Conservation (phyloP, 768 basidiomycete genomes). For the Podaxis rugospora region DNA sequence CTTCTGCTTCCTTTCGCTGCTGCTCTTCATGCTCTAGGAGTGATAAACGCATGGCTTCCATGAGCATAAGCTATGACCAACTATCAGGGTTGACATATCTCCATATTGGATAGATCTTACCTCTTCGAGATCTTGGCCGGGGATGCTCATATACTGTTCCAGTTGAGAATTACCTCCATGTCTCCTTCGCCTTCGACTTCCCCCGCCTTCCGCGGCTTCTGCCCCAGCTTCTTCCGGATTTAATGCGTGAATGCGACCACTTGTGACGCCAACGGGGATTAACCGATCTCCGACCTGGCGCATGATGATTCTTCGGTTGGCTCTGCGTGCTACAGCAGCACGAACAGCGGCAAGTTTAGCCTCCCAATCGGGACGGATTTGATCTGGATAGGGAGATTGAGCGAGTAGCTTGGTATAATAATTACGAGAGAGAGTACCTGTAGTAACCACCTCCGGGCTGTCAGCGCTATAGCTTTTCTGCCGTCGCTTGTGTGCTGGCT, state of each 20-base stretch:
- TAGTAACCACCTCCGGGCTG: conserved; percentile 87
- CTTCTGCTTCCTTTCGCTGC: conserved; percentile 70
- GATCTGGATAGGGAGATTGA: conserved; percentile 48
- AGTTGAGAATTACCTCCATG: conserved; percentile 52
- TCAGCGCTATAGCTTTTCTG: conserved; percentile 88
- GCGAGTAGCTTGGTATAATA: neutral
- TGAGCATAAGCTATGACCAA: conserved; percentile 79
- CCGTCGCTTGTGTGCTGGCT: conserved; percentile 61
- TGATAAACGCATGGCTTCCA: conserved; percentile 98
- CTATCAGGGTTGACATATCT: neutral
- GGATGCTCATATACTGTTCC: conserved; percentile 69
- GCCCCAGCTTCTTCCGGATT: conserved; percentile 54
- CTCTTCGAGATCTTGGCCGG: conserved; percentile 91
- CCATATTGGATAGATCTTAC: conserved; percentile 36
- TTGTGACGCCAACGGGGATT: conserved; percentile 94
- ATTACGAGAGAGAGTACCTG: conserved; percentile 42
- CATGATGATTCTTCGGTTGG: conserved; percentile 96
- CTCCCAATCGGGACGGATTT: conserved; percentile 98
- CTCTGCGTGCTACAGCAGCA: conserved; percentile 93
- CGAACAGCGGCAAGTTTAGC: conserved; percentile 90
- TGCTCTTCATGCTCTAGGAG: conserved; percentile 94
- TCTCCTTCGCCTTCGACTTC: conserved; percentile 57
- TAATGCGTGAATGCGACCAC: conserved; percentile 73
- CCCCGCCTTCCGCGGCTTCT: conserved; percentile 35
- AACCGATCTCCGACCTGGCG: conserved; percentile 96